A percentile compares a stretch with the other conserved stretches of the same genome.
These are phyloP conservation scores for Calonectria hawksworthii DNA, from an alignment of 2,329 filamentous ascomycete genomes.

Conservation along the genomic window DNA sequence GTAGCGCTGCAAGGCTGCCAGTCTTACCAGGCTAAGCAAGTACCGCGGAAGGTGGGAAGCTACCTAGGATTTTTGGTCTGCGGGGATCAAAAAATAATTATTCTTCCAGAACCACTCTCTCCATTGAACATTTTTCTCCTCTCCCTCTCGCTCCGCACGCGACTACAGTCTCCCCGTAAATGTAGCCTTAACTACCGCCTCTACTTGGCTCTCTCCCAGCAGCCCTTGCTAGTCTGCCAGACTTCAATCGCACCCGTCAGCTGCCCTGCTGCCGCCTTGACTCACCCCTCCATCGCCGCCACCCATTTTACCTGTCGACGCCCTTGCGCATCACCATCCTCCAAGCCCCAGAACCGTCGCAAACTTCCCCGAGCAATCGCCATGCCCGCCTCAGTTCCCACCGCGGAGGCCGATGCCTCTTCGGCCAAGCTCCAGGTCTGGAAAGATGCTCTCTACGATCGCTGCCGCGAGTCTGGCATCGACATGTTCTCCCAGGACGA, in stretches of 20 bases:
- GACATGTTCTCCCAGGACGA: conserved; percentile 71
- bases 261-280: conserved; percentile 31
- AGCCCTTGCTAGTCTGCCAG: conserved; percentile 15
- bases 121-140: conserved; percentile 29
- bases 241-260: conserved; percentile 13
- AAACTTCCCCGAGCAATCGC: background rate
- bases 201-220: conserved; percentile 4
- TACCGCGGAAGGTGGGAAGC: conserved; percentile 20
- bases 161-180: conserved; percentile 38
- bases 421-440: conserved; percentile 63
- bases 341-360: background rate
- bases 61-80: conserved; percentile 34
- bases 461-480: conserved; percentile 64
- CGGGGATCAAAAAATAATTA: conserved; percentile 46
- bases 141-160: conserved; percentile 4
- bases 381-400: conserved; percentile 48
- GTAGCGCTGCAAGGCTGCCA: conserved; percentile 16
- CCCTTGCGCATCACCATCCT: conserved; percentile 13
- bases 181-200: conserved; percentile 41
- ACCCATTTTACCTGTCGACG: background rate
- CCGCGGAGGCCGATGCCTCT: conserved; percentile 49
- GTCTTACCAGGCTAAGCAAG: conserved; percentile 20
- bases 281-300: conserved; percentile 33
- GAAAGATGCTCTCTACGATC: conserved; percentile 70
- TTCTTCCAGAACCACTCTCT: conserved; percentile 31